These are phyloP conservation scores for Sclerotinia glacialis DNA, from an alignment of 2,329 filamentous ascomycete genomes.

Conservation along the genomic window DNA sequence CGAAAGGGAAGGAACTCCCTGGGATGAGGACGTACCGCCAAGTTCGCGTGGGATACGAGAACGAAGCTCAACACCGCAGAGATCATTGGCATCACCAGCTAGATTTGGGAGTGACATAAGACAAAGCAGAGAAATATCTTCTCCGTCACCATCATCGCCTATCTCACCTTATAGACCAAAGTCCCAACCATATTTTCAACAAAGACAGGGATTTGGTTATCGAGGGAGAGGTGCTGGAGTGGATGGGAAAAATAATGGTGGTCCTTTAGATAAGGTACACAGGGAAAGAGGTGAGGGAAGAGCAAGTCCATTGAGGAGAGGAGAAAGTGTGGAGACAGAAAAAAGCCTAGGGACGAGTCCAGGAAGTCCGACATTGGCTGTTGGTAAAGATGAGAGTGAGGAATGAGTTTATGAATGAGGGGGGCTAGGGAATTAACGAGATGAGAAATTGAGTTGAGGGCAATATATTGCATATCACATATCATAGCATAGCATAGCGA, in stretches of 20 bases:
- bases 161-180: conserved; percentile 6
- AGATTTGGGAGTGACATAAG: neutral
- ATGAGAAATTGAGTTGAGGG: neutral
- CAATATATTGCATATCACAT: neutral
- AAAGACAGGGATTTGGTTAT: neutral
- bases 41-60: conserved; percentile 14
- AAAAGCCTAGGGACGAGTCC: neutral
- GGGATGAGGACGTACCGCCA: conserved; percentile 20
- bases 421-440: neutral
- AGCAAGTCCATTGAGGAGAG: conserved; percentile 17
- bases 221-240: neutral
- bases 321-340: conserved; percentile 5
- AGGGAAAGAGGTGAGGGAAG: neutral
- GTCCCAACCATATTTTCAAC: neutral
- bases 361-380: neutral
- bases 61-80: conserved; percentile 11
- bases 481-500: neutral
- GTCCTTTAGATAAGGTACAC: conserved; percentile 5
- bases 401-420: neutral
- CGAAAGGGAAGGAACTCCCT: conserved; percentile 29
- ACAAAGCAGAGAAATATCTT: neutral
- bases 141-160: conserved; percentile 7
- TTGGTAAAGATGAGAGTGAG: neutral
- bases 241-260: neutral
- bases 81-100: neutral